A percentile compares a stretch with the other conserved stretches of the same genome.
phyloP scores from a whole-genome alignment of 1,284 basidiomycete species.

The Rhizoctonia solani region DNA sequence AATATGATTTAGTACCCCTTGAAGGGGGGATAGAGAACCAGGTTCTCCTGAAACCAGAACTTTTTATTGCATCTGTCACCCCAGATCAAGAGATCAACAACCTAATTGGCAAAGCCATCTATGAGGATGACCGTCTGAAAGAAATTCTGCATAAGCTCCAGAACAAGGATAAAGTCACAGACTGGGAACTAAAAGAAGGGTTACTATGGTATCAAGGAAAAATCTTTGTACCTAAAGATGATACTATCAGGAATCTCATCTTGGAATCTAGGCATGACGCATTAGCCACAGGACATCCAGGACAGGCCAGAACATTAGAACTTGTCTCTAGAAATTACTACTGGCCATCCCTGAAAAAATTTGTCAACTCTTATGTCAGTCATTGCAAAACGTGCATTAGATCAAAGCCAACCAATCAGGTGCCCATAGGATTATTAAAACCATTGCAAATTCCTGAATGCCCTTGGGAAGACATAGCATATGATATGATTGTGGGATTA shows the following conservation, averaged over 20 bases:
- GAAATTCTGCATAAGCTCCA: no score
- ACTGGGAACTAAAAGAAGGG: no score
- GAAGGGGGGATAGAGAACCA: not conserved
- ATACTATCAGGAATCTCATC: not conserved
- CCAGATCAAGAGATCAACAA: not conserved
- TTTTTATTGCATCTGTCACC: not conserved
- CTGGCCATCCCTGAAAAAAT: no score
- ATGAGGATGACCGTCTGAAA: no score
- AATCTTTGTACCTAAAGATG: slow-evolving; percentile 19
- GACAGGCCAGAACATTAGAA: no score
- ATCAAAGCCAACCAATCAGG: not conserved
- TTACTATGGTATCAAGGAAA: not conserved
- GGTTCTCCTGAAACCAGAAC: not conserved
- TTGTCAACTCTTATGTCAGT: no score
- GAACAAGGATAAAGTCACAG: no score
- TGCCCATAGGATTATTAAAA: not conserved
- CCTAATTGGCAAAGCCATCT: not conserved
- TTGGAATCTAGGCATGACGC: not conserved
- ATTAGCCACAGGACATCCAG: not conserved
- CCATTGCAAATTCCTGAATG: not conserved
- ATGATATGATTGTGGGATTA: no score
- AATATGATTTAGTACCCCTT: no score
- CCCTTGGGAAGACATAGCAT: no score
- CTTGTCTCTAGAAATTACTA: no score
- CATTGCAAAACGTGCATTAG: no score